These are phyloP conservation scores for Penicillium steckii DNA, from an alignment of 495 filamentous ascomycete species.

Conservation along the genomic window DNA sequence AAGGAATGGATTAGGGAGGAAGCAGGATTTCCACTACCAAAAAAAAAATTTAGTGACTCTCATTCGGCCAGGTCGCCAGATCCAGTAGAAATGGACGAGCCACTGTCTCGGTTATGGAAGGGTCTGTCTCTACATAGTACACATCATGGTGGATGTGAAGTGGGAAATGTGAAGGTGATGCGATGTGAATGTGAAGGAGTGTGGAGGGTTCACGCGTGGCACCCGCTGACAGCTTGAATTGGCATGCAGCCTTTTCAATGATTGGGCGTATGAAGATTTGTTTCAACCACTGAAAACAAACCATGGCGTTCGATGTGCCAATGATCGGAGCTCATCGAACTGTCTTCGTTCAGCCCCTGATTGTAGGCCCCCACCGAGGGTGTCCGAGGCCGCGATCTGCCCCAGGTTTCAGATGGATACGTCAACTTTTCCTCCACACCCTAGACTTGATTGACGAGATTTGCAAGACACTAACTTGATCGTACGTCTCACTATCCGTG, in stretches of 20 bases:
- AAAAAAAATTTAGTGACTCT: no score
- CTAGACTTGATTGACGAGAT: neutral
- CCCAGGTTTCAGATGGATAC: conserved; percentile 18
- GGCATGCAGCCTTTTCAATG: conserved; percentile 6
- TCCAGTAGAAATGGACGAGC: no score
- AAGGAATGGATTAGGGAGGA: no score
- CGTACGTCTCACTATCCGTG: neutral
- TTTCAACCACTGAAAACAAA: neutral
- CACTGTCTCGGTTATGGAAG: no score
- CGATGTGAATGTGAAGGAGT: neutral
- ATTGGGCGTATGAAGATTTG: conserved; percentile 6
- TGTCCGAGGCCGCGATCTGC: conserved; percentile 17
- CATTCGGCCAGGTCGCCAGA: no score
- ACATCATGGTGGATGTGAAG: neutral
- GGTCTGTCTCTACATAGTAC: no score
- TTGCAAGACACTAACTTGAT: neutral
- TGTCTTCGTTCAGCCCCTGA: neutral
- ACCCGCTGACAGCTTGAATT: conserved; percentile 12
- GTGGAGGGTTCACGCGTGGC: conserved; percentile 1
- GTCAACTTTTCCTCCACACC: conserved; percentile 17
- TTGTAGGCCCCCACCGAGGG: conserved; percentile 6
- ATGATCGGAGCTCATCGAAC: conserved; percentile 13
- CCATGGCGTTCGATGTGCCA: conserved; percentile 8
- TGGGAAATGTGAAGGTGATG: no score
- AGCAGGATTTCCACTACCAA: no score